Conservation (phyloP, 1,139 yeast genomes). For the Yamadazyma epiphylla region DNA sequence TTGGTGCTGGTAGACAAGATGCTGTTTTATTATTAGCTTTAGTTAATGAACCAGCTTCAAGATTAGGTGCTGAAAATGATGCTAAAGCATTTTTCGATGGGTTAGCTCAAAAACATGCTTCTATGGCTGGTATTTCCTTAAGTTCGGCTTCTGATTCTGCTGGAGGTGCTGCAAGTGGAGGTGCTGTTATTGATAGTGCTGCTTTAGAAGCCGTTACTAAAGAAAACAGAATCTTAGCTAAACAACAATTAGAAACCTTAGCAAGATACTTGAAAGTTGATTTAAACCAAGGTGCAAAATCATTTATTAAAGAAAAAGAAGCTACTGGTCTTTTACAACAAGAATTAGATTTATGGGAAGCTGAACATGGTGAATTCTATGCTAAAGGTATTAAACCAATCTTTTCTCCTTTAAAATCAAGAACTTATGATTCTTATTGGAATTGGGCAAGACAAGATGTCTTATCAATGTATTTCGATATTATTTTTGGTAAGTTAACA, state of each 20-base stretch:
- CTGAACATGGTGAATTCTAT: slow-evolving; percentile 93
- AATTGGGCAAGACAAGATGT: slow-evolving; percentile 99
- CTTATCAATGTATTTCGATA: slow-evolving; percentile 88
- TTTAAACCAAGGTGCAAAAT: slow-evolving; percentile 85
- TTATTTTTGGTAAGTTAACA: slow-evolving; percentile 87
- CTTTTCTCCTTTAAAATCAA: slow-evolving; percentile 88
- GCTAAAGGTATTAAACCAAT: slow-evolving; percentile 89
- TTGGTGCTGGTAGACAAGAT: slow-evolving; percentile 93
- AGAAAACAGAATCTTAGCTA: slow-evolving; percentile 85
- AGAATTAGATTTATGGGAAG: slow-evolving; percentile 89
- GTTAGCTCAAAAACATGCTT: slow-evolving; percentile 80
- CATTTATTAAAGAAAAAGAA: slow-evolving; percentile 81
- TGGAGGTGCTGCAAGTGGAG: slow-evolving; percentile 57
- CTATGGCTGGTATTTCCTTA: slow-evolving; percentile 74
- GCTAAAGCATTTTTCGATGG: slow-evolving; percentile 88
- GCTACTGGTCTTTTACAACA: slow-evolving; percentile 79
- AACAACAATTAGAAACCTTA: slow-evolving; percentile 90
- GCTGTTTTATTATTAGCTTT: slow-evolving; percentile 78
- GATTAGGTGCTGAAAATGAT: slow-evolving; percentile 81
- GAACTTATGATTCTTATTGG: slow-evolving; percentile 97
- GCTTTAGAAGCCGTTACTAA: slow-evolving; percentile 92
- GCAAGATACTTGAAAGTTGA: slow-evolving; percentile 95
- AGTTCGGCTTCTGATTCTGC: slow-evolving; percentile 58
- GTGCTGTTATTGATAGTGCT: slow-evolving; percentile 91
- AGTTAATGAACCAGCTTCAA: slow-evolving; percentile 85